Conservation (phyloP, 108 stramenopile species). For the Nannochloropsis oceanica region DNA sequence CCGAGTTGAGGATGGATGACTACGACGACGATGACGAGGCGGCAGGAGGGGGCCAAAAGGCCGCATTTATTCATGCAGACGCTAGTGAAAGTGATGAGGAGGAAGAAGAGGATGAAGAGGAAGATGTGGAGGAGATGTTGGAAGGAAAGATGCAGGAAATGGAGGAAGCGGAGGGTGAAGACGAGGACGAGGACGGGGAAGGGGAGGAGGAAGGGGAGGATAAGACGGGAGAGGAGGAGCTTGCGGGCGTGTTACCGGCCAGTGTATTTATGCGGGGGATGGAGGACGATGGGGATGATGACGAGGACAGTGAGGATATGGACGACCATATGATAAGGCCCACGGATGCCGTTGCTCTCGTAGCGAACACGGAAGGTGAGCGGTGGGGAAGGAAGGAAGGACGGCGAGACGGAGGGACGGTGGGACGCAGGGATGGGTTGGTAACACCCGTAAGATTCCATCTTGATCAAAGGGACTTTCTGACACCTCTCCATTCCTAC, state of each 20-base stretch:
- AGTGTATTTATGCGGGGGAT: background rate
- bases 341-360: conserved; percentile 30
- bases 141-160: background rate
- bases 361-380: conserved; percentile 46
- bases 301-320: background rate
- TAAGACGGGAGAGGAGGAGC: conserved; percentile 15
- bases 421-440: background rate
- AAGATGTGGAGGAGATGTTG: conserved; percentile 3
- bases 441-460: background rate
- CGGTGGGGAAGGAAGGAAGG: no score
- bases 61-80: conserved; percentile 28
- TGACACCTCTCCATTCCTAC: background rate
- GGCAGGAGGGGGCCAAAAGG: background rate
- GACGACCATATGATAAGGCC: conserved; percentile 23
- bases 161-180: conserved; percentile 9
- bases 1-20: conserved; percentile 51
- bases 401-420: background rate
- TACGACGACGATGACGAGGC: conserved; percentile 41
- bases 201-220: conserved; percentile 17
- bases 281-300: conserved; percentile 2
- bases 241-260: background rate
- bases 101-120: conserved; percentile 14
- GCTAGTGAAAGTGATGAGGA: conserved; percentile 4
- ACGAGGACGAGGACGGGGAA: conserved; percentile 23
- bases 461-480: background rate